phyloP scores from a whole-genome alignment of 176 grass and related monocot genomes.

The Carex cristatella region DNA sequence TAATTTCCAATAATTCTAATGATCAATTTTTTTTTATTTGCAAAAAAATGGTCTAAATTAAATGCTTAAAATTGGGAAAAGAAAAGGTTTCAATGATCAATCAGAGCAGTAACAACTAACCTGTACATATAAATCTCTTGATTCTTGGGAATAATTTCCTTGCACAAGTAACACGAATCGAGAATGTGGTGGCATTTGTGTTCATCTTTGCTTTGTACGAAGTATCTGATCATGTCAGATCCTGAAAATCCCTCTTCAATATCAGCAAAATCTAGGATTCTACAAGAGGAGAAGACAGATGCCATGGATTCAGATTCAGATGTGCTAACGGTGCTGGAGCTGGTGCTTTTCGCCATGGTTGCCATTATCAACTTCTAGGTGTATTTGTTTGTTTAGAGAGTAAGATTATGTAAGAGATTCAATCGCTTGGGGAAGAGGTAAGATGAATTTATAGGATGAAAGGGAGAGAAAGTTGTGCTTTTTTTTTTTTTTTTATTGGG shows the following conservation, averaged over 20 bases:
- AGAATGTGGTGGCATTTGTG: not conserved
- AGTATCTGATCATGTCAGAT: not conserved
- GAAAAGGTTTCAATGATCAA: too few relatives aligned
- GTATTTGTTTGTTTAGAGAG: not conserved
- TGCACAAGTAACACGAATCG: constrained; percentile 29
- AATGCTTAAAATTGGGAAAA: too few relatives aligned
- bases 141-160: not conserved
- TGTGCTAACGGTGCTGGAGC: not conserved
- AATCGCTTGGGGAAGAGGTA: not conserved
- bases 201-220: not conserved
- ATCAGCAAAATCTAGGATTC: not conserved
- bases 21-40: too few relatives aligned
- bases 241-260: not conserved
- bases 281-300: constrained; percentile 12
- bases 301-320: constrained; percentile 13
- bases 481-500: not conserved
- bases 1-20: not conserved
- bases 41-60: too few relatives aligned
- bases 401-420: not conserved
- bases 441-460: not conserved
- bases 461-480: not conserved
- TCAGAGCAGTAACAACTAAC: not conserved
- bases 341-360: not conserved
- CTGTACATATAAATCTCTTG: constrained; percentile 18
- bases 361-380: constrained; percentile 1